Conservation (phyloP, 2,329 filamentous ascomycete genomes). For the Cytospora schulzeri region DNA sequence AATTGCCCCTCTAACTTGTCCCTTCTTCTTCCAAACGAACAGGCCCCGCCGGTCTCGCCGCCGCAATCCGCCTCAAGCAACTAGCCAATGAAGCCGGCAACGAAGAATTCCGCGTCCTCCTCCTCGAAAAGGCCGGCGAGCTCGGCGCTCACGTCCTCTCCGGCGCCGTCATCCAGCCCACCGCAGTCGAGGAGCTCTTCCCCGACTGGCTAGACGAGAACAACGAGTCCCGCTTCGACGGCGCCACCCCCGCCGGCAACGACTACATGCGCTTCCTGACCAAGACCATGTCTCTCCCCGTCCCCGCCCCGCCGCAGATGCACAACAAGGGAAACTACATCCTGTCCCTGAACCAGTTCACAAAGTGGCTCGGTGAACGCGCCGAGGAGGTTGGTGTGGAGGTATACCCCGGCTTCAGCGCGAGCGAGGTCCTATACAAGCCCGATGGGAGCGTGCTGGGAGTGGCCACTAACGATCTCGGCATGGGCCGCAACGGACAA, state of each 20-base stretch:
- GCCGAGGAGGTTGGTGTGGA: slow-evolving; percentile 97
- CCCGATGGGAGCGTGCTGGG: slow-evolving; percentile 86
- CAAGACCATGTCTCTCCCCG: slow-evolving; percentile 72
- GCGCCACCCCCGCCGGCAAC: slow-evolving; percentile 78
- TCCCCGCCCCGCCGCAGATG: slow-evolving; percentile 95
- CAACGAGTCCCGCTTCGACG: slow-evolving; percentile 85
- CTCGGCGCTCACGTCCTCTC: slow-evolving; percentile 94
- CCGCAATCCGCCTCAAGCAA: slow-evolving; percentile 94
- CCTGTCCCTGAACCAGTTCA: slow-evolving; percentile 90
- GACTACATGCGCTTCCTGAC: slow-evolving; percentile 97
- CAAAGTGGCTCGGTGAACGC: slow-evolving; percentile 92
- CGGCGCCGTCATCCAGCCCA: slow-evolving; percentile 91
- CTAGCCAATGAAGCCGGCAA: slow-evolving; percentile 92
- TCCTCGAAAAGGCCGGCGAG: slow-evolving; percentile 94
- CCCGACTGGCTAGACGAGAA: slow-evolving; percentile 91
- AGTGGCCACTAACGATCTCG: slow-evolving; percentile 94
- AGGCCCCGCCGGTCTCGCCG: slow-evolving; percentile 89
- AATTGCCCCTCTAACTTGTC: slow-evolving; percentile 4
- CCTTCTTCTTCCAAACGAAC: neutral
- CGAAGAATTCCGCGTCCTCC: slow-evolving; percentile 89
- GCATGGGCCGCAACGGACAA: slow-evolving; percentile 77
- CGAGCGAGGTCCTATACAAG: slow-evolving; percentile 87
- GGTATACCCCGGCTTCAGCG: slow-evolving; percentile 93
- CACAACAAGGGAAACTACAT: slow-evolving; percentile 98
- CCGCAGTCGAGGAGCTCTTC: slow-evolving; percentile 83